Evolutionary conservation across 2,329 filamentous ascomycete genomes (phyloP).

Genomic region (Mycosphaerella sp.): DNA sequence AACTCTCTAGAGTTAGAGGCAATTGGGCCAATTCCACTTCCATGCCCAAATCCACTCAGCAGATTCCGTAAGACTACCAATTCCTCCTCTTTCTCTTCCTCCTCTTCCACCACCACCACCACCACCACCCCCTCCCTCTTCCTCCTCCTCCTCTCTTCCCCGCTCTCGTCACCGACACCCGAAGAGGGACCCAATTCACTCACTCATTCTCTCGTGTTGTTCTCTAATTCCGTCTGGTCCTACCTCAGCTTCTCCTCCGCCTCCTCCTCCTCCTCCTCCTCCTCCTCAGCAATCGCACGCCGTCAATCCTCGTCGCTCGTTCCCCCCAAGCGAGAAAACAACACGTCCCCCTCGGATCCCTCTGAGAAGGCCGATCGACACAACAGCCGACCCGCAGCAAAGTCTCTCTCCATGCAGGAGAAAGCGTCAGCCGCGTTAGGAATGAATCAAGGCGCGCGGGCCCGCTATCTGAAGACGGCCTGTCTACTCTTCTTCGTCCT

Average conservation of each 20-base stretch:
- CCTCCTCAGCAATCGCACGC: constrained; percentile 28
- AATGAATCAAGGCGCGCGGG: constrained; percentile 58
- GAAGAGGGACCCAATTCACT: no score
- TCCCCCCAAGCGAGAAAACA: constrained; percentile 36
- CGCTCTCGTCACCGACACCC: no score
- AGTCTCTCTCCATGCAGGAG: constrained; percentile 33
- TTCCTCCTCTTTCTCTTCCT: neutral
- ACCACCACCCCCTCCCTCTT: no score
- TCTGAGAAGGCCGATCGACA: constrained; percentile 45
- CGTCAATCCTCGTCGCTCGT: constrained; percentile 50
- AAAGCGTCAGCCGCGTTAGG: constrained; percentile 38
- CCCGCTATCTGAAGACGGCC: constrained; percentile 56
- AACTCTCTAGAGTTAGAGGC: no score
- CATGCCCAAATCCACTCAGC: constrained; percentile 5
- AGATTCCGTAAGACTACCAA: constrained; percentile 5
- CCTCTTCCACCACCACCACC: neutral
- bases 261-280: constrained; percentile 28
- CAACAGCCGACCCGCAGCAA: constrained; percentile 13
- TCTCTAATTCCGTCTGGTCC: constrained; percentile 41
- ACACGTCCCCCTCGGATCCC: constrained; percentile 33
- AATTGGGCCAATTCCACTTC: neutral
- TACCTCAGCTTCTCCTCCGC: constrained; percentile 41
- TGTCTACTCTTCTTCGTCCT: constrained; percentile 54
- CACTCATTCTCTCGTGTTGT: neutral
- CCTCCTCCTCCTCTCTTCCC: no score